phyloP scores from a whole-genome alignment of 129 eudicot species.

The Arctium lappa region DNA sequence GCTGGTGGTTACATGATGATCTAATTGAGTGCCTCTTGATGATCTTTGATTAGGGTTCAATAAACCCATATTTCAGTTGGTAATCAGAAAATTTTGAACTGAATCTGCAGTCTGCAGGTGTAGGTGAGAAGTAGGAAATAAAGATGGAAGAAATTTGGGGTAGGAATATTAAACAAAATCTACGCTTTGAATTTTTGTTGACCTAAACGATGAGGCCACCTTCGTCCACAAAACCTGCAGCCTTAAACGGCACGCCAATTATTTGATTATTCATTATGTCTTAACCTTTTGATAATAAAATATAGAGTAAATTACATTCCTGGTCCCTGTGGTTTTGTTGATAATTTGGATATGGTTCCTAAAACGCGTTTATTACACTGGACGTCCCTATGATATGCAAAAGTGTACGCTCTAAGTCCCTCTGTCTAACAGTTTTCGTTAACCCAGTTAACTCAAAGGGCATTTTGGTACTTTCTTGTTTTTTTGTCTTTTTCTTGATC shows the following conservation, averaged over 20 bases:
- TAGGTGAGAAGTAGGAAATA: background rate
- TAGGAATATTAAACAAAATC: background rate
- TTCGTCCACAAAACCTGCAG: background rate
- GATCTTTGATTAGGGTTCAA: conserved; percentile 35
- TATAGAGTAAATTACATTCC: too few relatives aligned
- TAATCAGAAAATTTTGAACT: background rate
- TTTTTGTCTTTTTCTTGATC: too few relatives aligned
- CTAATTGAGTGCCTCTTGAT: conserved; percentile 11
- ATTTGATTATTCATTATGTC: background rate
- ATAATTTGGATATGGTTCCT: too few relatives aligned
- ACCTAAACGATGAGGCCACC: conserved; percentile 6
- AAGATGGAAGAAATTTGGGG: background rate
- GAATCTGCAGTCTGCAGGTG: background rate
- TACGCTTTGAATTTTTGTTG: conserved; percentile 11
- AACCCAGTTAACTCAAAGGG: too few relatives aligned
- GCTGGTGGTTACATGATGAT: conserved; percentile 1
- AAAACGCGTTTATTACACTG: too few relatives aligned
- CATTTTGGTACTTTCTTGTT: too few relatives aligned
- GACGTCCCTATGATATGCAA: too few relatives aligned
- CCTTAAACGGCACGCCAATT: conserved; percentile 1
- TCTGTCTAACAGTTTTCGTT: too few relatives aligned
- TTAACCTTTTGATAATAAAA: too few relatives aligned
- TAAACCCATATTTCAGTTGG: background rate
- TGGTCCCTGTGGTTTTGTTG: too few relatives aligned
- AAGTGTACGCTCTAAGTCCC: too few relatives aligned